Conservation (phyloP, 768 basidiomycete genomes). For the Psilocybe subaeruginosa region DNA sequence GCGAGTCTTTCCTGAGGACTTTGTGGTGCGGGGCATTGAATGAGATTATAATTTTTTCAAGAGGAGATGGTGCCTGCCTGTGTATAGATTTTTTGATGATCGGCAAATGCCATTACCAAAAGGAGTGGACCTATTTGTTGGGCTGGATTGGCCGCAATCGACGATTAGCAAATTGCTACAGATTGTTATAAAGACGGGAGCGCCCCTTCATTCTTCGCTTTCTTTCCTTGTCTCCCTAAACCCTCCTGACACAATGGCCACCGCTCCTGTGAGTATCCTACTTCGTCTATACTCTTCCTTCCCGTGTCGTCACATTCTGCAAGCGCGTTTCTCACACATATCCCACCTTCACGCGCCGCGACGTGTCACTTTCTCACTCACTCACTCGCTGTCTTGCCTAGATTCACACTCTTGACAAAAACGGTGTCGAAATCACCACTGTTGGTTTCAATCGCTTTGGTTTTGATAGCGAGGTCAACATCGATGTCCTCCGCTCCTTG, state of each 20-base stretch:
- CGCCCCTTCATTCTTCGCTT: not conserved
- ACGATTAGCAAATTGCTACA: constrained; percentile 11
- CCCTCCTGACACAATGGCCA: constrained; percentile 15
- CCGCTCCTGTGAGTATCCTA: constrained; percentile 20
- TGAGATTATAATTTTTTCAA: constrained; percentile 6
- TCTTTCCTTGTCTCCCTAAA: constrained; percentile 11
- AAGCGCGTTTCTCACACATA: constrained; percentile 13
- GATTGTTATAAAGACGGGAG: constrained; percentile 5
- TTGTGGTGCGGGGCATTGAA: constrained; percentile 67
- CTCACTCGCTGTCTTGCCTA: constrained; percentile 30
- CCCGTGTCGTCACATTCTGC: not conserved
- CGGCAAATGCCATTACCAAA: constrained; percentile 23
- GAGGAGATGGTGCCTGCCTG: constrained; percentile 6
- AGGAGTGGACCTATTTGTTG: constrained; percentile 14
- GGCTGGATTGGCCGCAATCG: constrained; percentile 2
- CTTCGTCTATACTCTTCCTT: not conserved
- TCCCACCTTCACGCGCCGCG: constrained; percentile 5
- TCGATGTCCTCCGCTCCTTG: constrained; percentile 83
- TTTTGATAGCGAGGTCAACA: constrained; percentile 83
- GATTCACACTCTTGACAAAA: constrained; percentile 73
- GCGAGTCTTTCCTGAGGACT: constrained; percentile 56
- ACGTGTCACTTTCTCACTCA: constrained; percentile 3
- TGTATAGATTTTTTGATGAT: constrained; percentile 21
- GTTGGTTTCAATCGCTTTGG: constrained; percentile 90
- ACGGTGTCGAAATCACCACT: constrained; percentile 71